These are phyloP conservation scores for Cnidoscolus chayamansa DNA, from an alignment of 441 rosid genomes.

Conservation along the genomic window DNA sequence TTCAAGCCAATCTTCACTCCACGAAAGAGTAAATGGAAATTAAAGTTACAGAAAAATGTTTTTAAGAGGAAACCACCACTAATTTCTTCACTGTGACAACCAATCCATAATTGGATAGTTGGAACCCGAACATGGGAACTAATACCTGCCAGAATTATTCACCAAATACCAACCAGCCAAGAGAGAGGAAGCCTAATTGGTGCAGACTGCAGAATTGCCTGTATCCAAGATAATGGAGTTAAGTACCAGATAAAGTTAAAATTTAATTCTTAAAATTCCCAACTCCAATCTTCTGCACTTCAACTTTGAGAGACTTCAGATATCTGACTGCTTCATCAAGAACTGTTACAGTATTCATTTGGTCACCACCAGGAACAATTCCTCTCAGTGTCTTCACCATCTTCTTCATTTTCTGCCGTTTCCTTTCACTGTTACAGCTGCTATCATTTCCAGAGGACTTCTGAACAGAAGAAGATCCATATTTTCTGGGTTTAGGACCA, in stretches of 20 bases:
- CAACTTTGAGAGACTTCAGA: slow-evolving; percentile 76
- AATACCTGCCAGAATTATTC: slow-evolving; percentile 19
- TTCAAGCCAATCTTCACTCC: slow-evolving; percentile 6
- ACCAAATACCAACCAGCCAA: slow-evolving; percentile 23
- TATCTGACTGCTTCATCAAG: slow-evolving; percentile 85
- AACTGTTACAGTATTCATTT: slow-evolving; percentile 64
- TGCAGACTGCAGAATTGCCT: slow-evolving; percentile 16
- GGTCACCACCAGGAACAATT: slow-evolving; percentile 73
- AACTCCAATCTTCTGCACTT: slow-evolving; percentile 68
- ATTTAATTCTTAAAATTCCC: slow-evolving; percentile 42
- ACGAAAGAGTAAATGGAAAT: not conserved
- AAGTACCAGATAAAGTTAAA: slow-evolving; percentile 17
- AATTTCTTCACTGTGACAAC: not conserved
- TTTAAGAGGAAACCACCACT: slow-evolving; percentile 6
- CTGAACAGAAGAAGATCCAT: slow-evolving; percentile 33
- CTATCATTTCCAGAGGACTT: slow-evolving; percentile 39
- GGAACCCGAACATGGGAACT: not conserved
- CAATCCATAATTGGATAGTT: slow-evolving; percentile 5
- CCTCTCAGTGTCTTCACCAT: slow-evolving; percentile 76
- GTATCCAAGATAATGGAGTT: not conserved
- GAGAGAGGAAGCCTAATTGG: slow-evolving; percentile 10
- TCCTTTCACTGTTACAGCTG: slow-evolving; percentile 43
- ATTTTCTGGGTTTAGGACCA: slow-evolving; percentile 38
- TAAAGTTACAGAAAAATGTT: not conserved
- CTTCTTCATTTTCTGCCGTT: slow-evolving; percentile 64